Conservation (phyloP, 768 basidiomycete species). For the Termitomyces sp. region DNA sequence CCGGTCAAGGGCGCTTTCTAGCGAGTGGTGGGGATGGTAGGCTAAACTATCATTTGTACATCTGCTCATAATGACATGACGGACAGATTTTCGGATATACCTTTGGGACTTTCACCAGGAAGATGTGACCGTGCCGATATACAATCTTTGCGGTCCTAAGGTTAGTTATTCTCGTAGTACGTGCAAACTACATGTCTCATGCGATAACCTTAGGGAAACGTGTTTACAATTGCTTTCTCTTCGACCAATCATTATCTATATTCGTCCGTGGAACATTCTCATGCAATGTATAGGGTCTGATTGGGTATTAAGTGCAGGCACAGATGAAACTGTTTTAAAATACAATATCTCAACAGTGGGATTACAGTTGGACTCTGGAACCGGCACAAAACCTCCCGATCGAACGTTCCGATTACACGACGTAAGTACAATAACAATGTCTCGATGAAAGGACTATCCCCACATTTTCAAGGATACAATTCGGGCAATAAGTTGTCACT, state of each 20-base stretch:
- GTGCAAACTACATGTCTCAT: too few relatives aligned
- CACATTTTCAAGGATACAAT: slow-evolving; percentile 51
- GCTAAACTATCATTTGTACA: slow-evolving; percentile 13
- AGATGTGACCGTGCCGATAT: slow-evolving; percentile 40
- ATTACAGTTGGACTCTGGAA: slow-evolving; percentile 14
- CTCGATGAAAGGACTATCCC: not conserved
- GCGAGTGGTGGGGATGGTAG: slow-evolving; percentile 71
- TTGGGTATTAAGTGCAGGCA: slow-evolving; percentile 45
- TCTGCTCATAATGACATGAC: not conserved
- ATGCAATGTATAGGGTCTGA: not conserved
- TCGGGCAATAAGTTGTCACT: slow-evolving; percentile 62
- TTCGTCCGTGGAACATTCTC: slow-evolving; percentile 15
- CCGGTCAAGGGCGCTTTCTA: slow-evolving; percentile 56
- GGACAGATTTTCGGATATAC: slow-evolving; percentile 48
- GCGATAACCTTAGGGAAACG: slow-evolving; percentile 49
- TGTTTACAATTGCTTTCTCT: slow-evolving; percentile 72
- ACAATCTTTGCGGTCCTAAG: slow-evolving; percentile 43
- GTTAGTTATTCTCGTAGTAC: slow-evolving; percentile 24
- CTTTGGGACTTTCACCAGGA: slow-evolving; percentile 72
- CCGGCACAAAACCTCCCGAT: slow-evolving; percentile 13
- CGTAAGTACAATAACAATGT: slow-evolving; percentile 10
- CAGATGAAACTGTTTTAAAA: slow-evolving; percentile 47
- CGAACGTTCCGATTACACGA: slow-evolving; percentile 29
- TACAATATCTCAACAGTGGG: slow-evolving; percentile 47
- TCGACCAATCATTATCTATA: slow-evolving; percentile 35